Evolutionary conservation across 257 asterid species (phyloP).

Genomic region (Lavandula angustifolia): DNA sequence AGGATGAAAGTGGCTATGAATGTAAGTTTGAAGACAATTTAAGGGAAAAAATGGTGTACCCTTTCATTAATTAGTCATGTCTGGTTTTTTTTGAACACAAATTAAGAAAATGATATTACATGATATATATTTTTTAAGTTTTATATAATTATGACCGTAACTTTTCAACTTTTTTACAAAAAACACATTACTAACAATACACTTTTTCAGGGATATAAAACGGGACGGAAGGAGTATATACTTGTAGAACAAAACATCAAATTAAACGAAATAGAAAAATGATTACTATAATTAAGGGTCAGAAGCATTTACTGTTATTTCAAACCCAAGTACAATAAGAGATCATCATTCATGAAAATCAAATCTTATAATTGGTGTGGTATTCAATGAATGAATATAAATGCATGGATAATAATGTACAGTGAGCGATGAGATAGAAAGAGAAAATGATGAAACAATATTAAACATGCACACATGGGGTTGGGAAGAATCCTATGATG

Average conservation of each 20-base stretch:
- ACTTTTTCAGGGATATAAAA: no score
- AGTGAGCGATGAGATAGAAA: constrained; percentile 2
- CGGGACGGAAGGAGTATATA: no score
- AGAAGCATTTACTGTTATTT: background rate
- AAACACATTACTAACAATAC: no score
- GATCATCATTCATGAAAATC: background rate
- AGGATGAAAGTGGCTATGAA: constrained; percentile 23
- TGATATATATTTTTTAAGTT: no score
- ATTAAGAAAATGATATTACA: no score
- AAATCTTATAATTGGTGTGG: constrained; percentile 21
- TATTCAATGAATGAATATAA: constrained; percentile 32
- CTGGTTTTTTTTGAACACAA: no score
- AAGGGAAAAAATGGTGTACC: no score
- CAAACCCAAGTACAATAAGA: constrained; percentile 5
- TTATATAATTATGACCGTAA: no score
- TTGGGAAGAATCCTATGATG: constrained; percentile 5
- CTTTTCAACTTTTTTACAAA: no score
- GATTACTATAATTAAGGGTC: background rate
- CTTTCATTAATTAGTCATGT: no score
- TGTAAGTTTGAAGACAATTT: constrained; percentile 3
- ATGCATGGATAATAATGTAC: constrained; percentile 22
- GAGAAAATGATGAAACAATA: background rate
- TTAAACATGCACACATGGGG: constrained; percentile 34
- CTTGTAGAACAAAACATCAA: background rate
- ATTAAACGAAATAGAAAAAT: background rate